Base-by-base conservation (phyloP, 2,329 filamentous ascomycete genomes). In the Hypoxylon sp. region DNA sequence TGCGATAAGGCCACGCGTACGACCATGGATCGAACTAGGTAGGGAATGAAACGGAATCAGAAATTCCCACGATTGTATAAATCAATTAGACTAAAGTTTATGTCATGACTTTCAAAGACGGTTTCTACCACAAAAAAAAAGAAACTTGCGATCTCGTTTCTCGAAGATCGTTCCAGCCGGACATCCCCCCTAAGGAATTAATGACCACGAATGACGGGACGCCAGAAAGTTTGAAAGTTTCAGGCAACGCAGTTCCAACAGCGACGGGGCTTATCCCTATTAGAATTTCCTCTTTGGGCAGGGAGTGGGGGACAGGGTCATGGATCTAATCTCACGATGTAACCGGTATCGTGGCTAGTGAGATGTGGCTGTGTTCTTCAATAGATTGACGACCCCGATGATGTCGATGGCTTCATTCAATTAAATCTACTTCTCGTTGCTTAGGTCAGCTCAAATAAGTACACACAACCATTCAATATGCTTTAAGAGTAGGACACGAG, bases 131-230 rank as follows among this genome's bases (percentile, higher is more conserved):
- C 31, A 13, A n/a, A n/a, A n/a, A n/a, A n/a, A n/a, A n/a, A n/a
- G n/a, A n/a, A 11, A 25, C 17, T 37, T 26, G 44, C 47, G 34
- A 51, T 47, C 37, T 41, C 45, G 21, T n/a, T n/a, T 38, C 23
- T 46, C 30, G 25, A 37, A 32, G 20, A 19, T 49, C 7, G 31
- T 23, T 41, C 32, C 35, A 25, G 30, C 37, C 51, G 42, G 55
- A 55, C 47, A 51, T 54, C 55, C 55, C n/a, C 55, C 55, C 42
- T 34, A 36, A n/a, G n/a, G n/a, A n/a, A n/a, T n/a, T n/a, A n/a
- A n/a, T n/a, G n/a, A n/a, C n/a, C n/a, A n/a, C n/a, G n/a, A 16
- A 3, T 37, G 8, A 37, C 11, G 12, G 4, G 17, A 29, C 12
- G 7, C 16, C 13, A 3, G 30, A 17, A 32, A 26, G 32, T 37